phyloP scores from a whole-genome alignment of 805 yeast genomes.

The Nematodospora valgi region DNA sequence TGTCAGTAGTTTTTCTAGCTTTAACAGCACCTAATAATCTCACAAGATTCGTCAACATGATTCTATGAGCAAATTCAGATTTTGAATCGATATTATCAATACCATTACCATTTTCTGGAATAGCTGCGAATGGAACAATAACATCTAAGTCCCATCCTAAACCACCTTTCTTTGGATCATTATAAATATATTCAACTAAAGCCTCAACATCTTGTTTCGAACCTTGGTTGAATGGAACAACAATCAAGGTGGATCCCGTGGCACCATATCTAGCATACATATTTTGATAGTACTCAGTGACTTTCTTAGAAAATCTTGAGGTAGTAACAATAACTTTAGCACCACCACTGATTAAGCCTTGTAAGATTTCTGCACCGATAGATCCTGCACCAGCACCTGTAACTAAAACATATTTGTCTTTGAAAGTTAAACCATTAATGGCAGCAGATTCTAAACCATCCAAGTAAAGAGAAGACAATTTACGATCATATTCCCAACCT shows the following conservation, averaged over 20 bases:
- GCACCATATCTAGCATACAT: constrained; percentile 93
- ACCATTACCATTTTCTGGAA: constrained; percentile 98
- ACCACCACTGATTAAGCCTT: constrained; percentile 96
- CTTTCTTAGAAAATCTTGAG: constrained; percentile 88
- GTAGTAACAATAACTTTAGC: constrained; percentile 97
- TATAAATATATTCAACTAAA: constrained; percentile 80
- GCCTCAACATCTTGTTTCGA: constrained; percentile 91
- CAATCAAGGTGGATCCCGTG: constrained; percentile 84
- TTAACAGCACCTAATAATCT: constrained; percentile 91
- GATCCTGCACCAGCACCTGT: constrained; percentile 99
- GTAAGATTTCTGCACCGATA: constrained; percentile 94
- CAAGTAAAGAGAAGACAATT: constrained; percentile 71
- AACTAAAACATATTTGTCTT: constrained; percentile 81
- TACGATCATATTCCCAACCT: constrained; percentile 87
- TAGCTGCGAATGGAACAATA: constrained; percentile 96
- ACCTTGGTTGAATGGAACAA: constrained; percentile 99
- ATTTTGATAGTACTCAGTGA: constrained; percentile 92
- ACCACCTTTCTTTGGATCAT: constrained; percentile 80
- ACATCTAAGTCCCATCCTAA: constrained; percentile 98
- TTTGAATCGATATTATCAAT: constrained; percentile 88
- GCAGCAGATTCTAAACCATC: constrained; percentile 94
- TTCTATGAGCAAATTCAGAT: constrained; percentile 97
- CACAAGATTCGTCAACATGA: constrained; percentile 93
- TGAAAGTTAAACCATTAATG: constrained; percentile 86
- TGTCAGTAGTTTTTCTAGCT: constrained; percentile 77